Percentiles rank a stretch among this genome's conserved stretches.
Evolutionary conservation across 331 rosid genomes (phyloP).

Genomic region (Rosa hybrid): DNA sequence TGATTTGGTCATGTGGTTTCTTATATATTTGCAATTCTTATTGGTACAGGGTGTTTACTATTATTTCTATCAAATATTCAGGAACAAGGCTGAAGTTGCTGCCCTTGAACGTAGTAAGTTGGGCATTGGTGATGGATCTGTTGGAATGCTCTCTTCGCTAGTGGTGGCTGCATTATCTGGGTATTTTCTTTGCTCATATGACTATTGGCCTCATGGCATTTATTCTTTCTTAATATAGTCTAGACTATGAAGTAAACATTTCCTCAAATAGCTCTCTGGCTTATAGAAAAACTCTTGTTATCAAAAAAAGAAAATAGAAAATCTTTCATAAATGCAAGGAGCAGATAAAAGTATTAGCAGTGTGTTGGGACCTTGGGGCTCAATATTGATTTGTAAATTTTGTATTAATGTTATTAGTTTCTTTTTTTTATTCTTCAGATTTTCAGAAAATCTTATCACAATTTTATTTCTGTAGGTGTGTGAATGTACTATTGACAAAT

Average conservation of each 20-base stretch:
- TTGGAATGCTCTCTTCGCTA: slow-evolving; percentile 89
- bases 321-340: not conserved
- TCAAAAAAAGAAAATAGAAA: not conserved
- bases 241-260: not conserved
- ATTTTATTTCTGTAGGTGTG: slow-evolving; percentile 64
- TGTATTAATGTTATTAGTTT: not conserved
- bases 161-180: slow-evolving; percentile 91
- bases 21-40: slow-evolving; percentile 46
- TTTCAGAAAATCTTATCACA: slow-evolving; percentile 12
- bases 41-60: slow-evolving; percentile 98
- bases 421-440: slow-evolving; percentile 8
- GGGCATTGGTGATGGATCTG: slow-evolving; percentile 88
- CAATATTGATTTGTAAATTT: not conserved
- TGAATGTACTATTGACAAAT: slow-evolving; percentile 88
- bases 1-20: slow-evolving; percentile 41
- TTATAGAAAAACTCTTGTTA: not conserved
- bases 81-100: slow-evolving; percentile 87
- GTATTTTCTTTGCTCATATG: slow-evolving; percentile 43
- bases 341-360: not conserved
- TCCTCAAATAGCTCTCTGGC: not conserved
- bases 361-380: not conserved
- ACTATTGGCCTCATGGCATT: not conserved
- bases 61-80: slow-evolving; percentile 99
- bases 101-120: slow-evolving; percentile 54
- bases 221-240: not conserved